Base-by-base conservation (phyloP, 768 basidiomycete genomes). In the Rhizopogon rudus region DNA sequence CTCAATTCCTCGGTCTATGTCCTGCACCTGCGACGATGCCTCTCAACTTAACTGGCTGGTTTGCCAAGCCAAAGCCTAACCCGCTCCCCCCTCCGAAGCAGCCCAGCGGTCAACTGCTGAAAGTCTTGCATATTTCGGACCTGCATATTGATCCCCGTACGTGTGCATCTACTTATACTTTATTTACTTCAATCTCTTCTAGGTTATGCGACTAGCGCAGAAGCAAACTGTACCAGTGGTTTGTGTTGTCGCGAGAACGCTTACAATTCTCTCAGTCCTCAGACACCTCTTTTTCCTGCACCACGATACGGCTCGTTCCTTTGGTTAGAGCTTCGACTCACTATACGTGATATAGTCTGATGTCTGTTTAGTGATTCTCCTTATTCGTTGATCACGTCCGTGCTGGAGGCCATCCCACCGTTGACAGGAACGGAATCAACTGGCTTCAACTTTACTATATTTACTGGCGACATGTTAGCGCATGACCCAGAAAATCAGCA, bases 91-190 rank as follows among this genome's bases (percentile, higher is more conserved):
- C 73, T 8, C 75, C 76, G 0, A 86, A 77, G 65, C 74, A 76
- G 64, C 77, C 79, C 14, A 87, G 81, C 43, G 87, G 87, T 12
- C 68, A 87, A 61, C 75, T 81, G 39, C 71, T 89, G 42, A 89
- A 87, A 65, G 82, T 90, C 0, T 68, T 91, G 55, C 89, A 91
- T 64, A 54, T 91, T n/a, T 88, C 87, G 1, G 88, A 91, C 63
- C 75, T 88, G 54, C 89, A 90, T 65, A 69, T 91, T 50, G 88
- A 91, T 66, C 84, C 88, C 40, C 78, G 87, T 86, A 60, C 48
- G 78, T 61, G 14, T 39, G 39, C 43, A 45, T 46, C 29, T 17
- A 43, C 42, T 13, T 51, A 49, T 37, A 13, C 12, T 37, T 37
- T 29, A 45, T 10, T 51, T 10, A 45, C 50, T 41, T 57, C 10